Conservation (phyloP, 768 basidiomycete species). For the Tricholoma matsutake region DNA sequence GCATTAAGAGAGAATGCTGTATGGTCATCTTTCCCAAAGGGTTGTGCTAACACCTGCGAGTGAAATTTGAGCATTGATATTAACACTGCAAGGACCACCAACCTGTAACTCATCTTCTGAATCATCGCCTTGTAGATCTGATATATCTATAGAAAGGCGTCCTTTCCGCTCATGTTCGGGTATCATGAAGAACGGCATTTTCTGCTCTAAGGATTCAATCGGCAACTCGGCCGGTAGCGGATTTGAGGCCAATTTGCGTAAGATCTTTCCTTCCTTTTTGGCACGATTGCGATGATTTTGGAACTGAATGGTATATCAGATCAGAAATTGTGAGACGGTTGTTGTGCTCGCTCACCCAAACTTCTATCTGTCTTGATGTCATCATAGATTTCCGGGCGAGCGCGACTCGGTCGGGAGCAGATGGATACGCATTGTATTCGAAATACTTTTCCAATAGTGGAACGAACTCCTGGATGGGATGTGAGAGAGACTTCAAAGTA, state of each 20-base stretch:
- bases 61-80: neutral
- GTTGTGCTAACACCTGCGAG: neutral
- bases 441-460: conserved; percentile 49
- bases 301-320: conserved; percentile 32
- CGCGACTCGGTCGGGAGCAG: conserved; percentile 31
- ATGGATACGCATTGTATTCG: conserved; percentile 46
- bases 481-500: too few species aligned
- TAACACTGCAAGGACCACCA: neutral
- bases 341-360: conserved; percentile 41
- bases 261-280: conserved; percentile 25
- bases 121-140: conserved; percentile 6
- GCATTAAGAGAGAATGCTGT: neutral
- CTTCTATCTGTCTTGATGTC: conserved; percentile 46
- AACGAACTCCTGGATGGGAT: conserved; percentile 35
- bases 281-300: conserved; percentile 50
- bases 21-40: neutral
- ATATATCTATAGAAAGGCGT: conserved; percentile 4
- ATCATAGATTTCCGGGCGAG: conserved; percentile 45
- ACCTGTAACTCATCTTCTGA: neutral
- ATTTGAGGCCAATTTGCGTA: conserved; percentile 19
- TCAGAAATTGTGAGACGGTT: neutral
- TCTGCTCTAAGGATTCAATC: conserved; percentile 19
- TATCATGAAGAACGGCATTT: conserved; percentile 25
- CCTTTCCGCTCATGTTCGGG: conserved; percentile 12
- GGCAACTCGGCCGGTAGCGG: conserved; percentile 18